A percentile compares a stretch with the other conserved stretches of the same genome.
Conservation (phyloP, 306 rosid genomes). For the Prunus mongolica region DNA sequence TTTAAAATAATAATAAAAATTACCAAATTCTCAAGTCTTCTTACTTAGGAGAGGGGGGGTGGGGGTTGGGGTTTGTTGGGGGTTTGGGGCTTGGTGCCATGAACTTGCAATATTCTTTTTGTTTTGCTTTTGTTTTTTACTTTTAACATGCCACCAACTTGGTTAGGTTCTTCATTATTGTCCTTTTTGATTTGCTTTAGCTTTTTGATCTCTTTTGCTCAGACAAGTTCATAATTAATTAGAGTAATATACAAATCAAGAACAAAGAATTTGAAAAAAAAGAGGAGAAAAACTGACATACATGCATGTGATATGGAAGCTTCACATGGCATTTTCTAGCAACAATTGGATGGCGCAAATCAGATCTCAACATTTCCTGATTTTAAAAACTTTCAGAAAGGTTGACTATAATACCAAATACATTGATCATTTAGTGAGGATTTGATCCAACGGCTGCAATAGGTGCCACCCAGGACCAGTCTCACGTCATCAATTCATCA, state of each 20-base stretch:
- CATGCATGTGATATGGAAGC: neutral
- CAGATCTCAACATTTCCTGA: conserved; percentile 10
- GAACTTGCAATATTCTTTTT: neutral
- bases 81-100: neutral
- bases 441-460: conserved; percentile 24
- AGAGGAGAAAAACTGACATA: neutral
- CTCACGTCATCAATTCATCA: conserved; percentile 15
- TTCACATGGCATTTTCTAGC: conserved; percentile 1
- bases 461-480: conserved; percentile 19
- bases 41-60: neutral
- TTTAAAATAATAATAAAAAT: neutral
- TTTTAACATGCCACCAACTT: neutral
- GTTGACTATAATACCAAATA: conserved; percentile 1
- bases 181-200: neutral
- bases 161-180: neutral
- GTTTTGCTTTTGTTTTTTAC: neutral
- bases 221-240: neutral
- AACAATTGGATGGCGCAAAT: conserved; percentile 10
- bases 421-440: neutral
- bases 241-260: neutral
- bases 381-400: neutral
- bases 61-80: neutral
- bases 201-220: neutral
- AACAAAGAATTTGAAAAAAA: neutral
- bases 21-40: neutral